Evolutionary conservation across 257 asterid genomes (phyloP), one percentile per base, ranked within the genome.

Genomic region (Euphrasia confusa): DNA sequence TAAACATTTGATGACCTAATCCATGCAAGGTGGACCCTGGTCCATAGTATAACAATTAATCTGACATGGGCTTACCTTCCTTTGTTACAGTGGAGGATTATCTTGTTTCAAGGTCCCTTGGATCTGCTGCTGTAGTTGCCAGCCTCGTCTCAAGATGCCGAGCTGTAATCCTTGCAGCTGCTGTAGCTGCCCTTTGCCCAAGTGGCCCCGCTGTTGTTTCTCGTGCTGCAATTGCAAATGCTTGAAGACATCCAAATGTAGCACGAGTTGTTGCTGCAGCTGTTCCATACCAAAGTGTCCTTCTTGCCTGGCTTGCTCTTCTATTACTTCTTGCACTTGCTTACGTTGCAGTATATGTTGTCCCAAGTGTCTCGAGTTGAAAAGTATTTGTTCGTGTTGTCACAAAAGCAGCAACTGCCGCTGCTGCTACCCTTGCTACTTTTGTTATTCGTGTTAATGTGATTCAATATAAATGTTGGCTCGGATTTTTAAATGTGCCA

Each of bases 51-150:
- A 37, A 37, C 42, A 37, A 37, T 37, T 37, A 11, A 9, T 7
- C 37, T 72, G 30, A 63, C 67, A 49, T 2, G n/a, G 15, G 35
- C 67, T 9, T 9, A 33, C 58, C 13, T 13, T 54, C 7, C 17
- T 57, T 68, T 48, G 61, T 18, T 61, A 77, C 84, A 82, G 96
- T 42, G 83, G 84, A 64, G 83, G 85, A 61, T 13, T 65, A 9
- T 78, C 87, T 3, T 83, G 84, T 70, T 76, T 79, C 74, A 77
- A 59, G 45, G 33, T 81, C 12, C 81, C 94, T 1, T 79, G 89
- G 80, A 64, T 61, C 18, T 83, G 85, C 65, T 81, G 91, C 63
- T 66, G 74, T 30, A 54, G 74, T 49, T 76, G 80, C 57, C 32
- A 48, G 50, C 75, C 86, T 15, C 64, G n/a, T 53, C 42, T 63